Percentiles rank a stretch among this genome's conserved stretches.
These are phyloP conservation scores for Teratosphaeria zuluensis DNA, from an alignment of 2,329 filamentous ascomycete species.

Conservation along the genomic window DNA sequence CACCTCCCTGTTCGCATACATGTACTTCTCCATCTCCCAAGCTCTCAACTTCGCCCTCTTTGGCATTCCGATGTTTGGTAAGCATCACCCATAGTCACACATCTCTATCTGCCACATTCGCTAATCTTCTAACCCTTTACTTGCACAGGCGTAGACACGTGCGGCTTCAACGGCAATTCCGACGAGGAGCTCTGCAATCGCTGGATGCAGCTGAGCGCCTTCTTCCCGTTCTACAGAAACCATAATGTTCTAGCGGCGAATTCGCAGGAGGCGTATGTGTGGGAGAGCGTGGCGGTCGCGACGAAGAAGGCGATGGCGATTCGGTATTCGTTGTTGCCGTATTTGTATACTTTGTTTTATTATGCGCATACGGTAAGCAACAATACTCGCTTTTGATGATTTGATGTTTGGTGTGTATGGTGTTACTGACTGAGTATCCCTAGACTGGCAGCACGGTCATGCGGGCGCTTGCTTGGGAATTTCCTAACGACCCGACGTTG, in stretches of 20 bases:
- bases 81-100: no score
- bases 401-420: constrained; percentile 55
- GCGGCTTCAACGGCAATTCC: constrained; percentile 59
- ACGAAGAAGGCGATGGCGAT: constrained; percentile 45
- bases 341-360: constrained; percentile 67
- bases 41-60: constrained; percentile 66
- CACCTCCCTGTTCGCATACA: constrained; percentile 52
- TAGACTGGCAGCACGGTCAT: constrained; percentile 57
- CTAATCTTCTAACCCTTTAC: background rate
- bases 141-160: constrained; percentile 51
- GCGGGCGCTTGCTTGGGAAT: constrained; percentile 65
- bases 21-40: constrained; percentile 64
- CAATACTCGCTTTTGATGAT: constrained; percentile 56
- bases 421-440: background rate
- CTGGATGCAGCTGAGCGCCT: constrained; percentile 42
- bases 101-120: no score
- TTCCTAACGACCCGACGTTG: constrained; percentile 59
- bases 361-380: constrained; percentile 54
- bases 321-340: constrained; percentile 61
- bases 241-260: constrained; percentile 56
- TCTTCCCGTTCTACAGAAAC: constrained; percentile 72
- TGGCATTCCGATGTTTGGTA: constrained; percentile 56
- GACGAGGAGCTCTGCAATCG: constrained; percentile 62
- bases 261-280: constrained; percentile 58
- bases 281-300: constrained; percentile 15